Conservation (phyloP, 805 yeast genomes). For the Hanseniaspora valbyensis region DNA sequence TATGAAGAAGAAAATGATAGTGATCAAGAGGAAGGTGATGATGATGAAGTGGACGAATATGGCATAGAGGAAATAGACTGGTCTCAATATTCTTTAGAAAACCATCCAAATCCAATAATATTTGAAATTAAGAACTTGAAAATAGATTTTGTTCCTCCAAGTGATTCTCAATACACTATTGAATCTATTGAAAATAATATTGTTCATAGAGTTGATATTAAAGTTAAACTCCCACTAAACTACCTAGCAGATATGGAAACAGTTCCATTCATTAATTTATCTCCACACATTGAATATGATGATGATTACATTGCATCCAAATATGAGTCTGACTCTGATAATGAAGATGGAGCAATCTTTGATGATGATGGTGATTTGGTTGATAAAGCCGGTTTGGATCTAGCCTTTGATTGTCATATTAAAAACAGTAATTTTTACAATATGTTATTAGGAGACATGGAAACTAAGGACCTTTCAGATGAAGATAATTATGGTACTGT, state of each 20-base stretch:
- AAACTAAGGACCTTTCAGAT: constrained; percentile 5
- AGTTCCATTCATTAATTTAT: constrained; percentile 7
- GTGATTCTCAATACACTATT: constrained; percentile 12
- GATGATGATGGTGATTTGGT: constrained; percentile 16
- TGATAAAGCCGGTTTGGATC: constrained; percentile 12
- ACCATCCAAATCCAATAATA: constrained; percentile 14
- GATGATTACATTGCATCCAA: constrained; percentile 11
- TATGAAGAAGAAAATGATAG: constrained; percentile 27
- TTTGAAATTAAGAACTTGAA: constrained; percentile 10
- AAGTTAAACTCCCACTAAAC: constrained; percentile 5
- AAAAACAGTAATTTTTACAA: constrained; percentile 6
- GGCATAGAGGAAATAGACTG: constrained; percentile 9
- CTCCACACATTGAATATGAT: constrained; percentile 3
- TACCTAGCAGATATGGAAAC: constrained; percentile 7
- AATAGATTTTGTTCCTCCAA: constrained; percentile 14
- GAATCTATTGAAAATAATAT: constrained; percentile 13
- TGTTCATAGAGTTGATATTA: constrained; percentile 2
- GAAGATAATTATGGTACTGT: constrained; percentile 5
- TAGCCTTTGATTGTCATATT: constrained; percentile 13
- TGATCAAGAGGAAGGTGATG: constrained; percentile 31
- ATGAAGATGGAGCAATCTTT: constrained; percentile 5
- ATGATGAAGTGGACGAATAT: constrained; percentile 28
- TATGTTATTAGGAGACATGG: neutral
- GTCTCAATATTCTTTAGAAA: neutral
- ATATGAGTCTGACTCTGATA: constrained; percentile 7